Conservation (phyloP, 108 stramenopile genomes). For the Mediolabrus comicus region DNA sequence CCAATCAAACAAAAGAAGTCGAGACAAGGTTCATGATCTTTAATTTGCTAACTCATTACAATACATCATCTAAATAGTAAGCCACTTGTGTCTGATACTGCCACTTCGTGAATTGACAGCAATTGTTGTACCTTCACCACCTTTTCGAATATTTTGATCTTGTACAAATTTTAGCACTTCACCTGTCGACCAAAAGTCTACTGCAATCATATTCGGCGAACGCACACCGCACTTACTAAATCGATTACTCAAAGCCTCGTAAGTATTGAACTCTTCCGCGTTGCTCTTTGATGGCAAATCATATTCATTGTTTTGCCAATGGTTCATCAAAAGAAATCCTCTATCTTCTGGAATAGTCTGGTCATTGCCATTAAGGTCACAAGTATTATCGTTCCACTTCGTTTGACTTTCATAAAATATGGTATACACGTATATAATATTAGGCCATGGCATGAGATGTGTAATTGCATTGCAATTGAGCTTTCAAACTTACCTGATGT, state of each 20-base stretch:
- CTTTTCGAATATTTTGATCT: slow-evolving; percentile 35
- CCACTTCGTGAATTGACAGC: neutral
- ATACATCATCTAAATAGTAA: neutral
- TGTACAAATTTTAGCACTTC: slow-evolving; percentile 50
- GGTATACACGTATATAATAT: neutral
- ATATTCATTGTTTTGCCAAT: slow-evolving; percentile 42
- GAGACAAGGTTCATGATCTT: neutral
- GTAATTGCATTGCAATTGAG: too few relatives aligned
- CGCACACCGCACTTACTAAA: slow-evolving; percentile 43
- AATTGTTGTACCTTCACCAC: neutral
- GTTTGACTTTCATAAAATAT: neutral
- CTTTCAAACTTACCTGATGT: neutral
- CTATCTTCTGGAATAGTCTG: neutral
- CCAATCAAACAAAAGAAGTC: neutral
- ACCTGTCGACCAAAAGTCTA: slow-evolving; percentile 71
- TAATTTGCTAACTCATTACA: too few relatives aligned
- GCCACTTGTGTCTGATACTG: neutral
- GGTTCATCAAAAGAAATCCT: slow-evolving; percentile 58
- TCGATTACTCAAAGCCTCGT: slow-evolving; percentile 21
- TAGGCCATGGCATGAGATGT: too few relatives aligned
- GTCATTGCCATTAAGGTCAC: neutral
- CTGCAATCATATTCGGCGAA: slow-evolving; percentile 44
- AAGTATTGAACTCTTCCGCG: slow-evolving; percentile 40
- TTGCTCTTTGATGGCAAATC: slow-evolving; percentile 27
- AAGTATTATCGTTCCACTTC: neutral